These are phyloP conservation scores for Nepenthes mirabilis DNA, from an alignment of 148 eudicot species.

Conservation along the genomic window DNA sequence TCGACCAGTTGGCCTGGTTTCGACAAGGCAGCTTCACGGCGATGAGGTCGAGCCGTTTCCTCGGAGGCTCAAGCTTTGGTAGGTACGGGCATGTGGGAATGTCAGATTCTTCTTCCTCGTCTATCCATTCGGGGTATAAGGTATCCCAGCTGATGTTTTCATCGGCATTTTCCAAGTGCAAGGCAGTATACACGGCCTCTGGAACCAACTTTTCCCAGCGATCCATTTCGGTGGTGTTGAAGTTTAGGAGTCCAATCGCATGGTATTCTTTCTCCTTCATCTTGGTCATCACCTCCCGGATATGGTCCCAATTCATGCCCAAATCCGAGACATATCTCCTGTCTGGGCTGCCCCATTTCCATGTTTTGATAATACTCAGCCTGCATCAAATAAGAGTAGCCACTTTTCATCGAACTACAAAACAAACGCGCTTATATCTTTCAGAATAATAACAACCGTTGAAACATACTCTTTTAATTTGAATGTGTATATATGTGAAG, in stretches of 20 bases:
- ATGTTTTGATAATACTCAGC: slow-evolving; percentile 30
- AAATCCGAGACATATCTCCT: slow-evolving; percentile 47
- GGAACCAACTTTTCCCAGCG: slow-evolving; percentile 43
- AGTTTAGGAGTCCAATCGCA: slow-evolving; percentile 53
- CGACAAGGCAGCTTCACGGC: slow-evolving; percentile 71
- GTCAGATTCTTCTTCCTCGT: slow-evolving; percentile 78
- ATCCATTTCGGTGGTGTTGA: slow-evolving; percentile 33
- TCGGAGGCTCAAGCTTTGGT: slow-evolving; percentile 47
- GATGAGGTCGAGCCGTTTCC: slow-evolving; percentile 47
- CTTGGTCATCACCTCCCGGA: slow-evolving; percentile 21
- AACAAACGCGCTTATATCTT: too few species aligned
- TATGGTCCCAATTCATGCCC: slow-evolving; percentile 52
- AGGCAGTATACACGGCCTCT: slow-evolving; percentile 22
- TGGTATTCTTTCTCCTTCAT: slow-evolving; percentile 24
- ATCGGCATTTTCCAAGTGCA: slow-evolving; percentile 32
- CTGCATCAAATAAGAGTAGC: slow-evolving; percentile 14
- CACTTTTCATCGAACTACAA: too few species aligned
- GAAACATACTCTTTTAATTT: background rate
- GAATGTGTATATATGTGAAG: too few species aligned
- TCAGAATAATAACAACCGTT: too few species aligned
- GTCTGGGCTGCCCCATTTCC: slow-evolving; percentile 56
- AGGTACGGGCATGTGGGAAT: slow-evolving; percentile 56
- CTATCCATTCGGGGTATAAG: slow-evolving; percentile 88
- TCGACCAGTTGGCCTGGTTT: slow-evolving; percentile 45
- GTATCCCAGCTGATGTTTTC: slow-evolving; percentile 63